phyloP scores from a whole-genome alignment of 2,329 filamentous ascomycete genomes.

The Ampelomyces quisqualis region DNA sequence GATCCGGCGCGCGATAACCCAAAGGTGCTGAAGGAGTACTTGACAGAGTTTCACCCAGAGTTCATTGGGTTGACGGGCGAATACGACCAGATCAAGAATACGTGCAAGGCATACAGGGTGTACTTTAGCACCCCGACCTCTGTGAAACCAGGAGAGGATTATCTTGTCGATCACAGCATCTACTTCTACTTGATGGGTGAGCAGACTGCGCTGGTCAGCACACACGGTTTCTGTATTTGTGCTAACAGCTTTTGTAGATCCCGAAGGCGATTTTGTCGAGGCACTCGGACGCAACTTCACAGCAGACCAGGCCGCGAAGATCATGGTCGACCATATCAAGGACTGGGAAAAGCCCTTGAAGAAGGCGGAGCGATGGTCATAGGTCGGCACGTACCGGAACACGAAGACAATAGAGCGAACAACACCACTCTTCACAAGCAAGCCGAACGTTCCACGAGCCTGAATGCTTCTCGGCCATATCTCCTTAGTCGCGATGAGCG shows the following conservation, averaged over 20 bases:
- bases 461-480: neutral
- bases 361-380: slow-evolving; percentile 41
- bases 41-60: slow-evolving; percentile 83
- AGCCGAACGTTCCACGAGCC: neutral
- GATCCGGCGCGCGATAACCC: slow-evolving; percentile 91
- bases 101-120: slow-evolving; percentile 94
- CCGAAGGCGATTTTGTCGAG: slow-evolving; percentile 96
- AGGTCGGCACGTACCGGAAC: neutral
- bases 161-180: slow-evolving; percentile 97
- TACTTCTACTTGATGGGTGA: slow-evolving; percentile 97
- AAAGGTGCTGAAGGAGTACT: slow-evolving; percentile 77
- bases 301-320: slow-evolving; percentile 76
- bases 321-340: slow-evolving; percentile 84
- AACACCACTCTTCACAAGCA: neutral
- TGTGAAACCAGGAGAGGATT: slow-evolving; percentile 91
- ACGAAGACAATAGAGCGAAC: neutral
- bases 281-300: slow-evolving; percentile 94
- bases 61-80: slow-evolving; percentile 89
- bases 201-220: too few species aligned
- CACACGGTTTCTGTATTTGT: too few species aligned
- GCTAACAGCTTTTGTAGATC: slow-evolving; percentile 60
- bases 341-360: slow-evolving; percentile 67
- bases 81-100: slow-evolving; percentile 88
- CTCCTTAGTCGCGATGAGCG: too few species aligned
- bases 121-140: slow-evolving; percentile 93